A percentile compares a stretch with the other conserved stretches of the same genome.
Evolutionary conservation across 331 rosid species (phyloP).

Genomic region (Telfairia occidentalis): DNA sequence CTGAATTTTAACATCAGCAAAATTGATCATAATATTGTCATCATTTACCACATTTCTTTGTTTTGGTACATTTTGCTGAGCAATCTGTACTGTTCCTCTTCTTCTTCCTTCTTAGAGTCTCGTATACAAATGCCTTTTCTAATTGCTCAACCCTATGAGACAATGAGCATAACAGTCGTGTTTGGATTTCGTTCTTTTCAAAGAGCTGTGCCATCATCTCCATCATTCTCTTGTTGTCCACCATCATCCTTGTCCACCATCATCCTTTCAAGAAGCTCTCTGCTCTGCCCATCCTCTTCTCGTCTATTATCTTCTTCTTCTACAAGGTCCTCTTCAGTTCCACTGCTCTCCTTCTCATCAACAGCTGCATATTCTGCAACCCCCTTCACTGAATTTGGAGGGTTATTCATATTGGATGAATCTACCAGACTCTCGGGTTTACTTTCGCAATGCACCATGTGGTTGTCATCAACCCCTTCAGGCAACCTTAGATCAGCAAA

Average conservation of each 20-base stretch:
- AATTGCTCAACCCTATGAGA: slow-evolving; percentile 46
- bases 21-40: not conserved
- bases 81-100: slow-evolving; percentile 14
- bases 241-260: too few species aligned
- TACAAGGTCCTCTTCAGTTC: not conserved
- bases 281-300: slow-evolving; percentile 10
- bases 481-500: not conserved
- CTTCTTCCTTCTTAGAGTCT: slow-evolving; percentile 43
- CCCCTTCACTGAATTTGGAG: not conserved
- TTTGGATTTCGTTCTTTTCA: slow-evolving; percentile 41
- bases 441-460: not conserved
- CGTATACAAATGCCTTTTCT: slow-evolving; percentile 42
- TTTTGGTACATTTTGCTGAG: slow-evolving; percentile 5
- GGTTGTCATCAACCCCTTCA: not conserved
- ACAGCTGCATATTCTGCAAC: not conserved
- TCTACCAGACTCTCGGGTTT: slow-evolving; percentile 13
- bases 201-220: slow-evolving; percentile 36
- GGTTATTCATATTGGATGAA: not conserved
- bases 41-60: slow-evolving; percentile 11
- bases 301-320: not conserved
- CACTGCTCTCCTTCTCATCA: slow-evolving; percentile 2
- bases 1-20: too few species aligned
- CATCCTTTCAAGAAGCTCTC: slow-evolving; percentile 40
- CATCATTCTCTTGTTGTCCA: slow-evolving; percentile 56
- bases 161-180: slow-evolving; percentile 32